Conservation (phyloP, 768 basidiomycete genomes). For the Grammothele lineata region DNA sequence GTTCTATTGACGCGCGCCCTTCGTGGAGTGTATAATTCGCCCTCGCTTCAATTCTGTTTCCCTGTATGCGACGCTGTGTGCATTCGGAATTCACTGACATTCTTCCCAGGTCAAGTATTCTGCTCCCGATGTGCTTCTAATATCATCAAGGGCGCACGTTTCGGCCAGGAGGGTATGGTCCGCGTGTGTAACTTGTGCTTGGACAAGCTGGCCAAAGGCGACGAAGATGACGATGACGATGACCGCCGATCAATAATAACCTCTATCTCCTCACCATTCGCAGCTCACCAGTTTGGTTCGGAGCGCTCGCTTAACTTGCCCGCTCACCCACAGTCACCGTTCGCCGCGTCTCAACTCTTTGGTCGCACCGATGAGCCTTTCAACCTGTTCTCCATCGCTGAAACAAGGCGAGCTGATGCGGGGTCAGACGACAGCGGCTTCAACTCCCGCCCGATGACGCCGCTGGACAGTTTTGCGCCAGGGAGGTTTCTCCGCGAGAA, state of each 20-base stretch:
- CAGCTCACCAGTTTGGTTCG: slow-evolving; percentile 64
- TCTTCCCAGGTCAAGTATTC: slow-evolving; percentile 80
- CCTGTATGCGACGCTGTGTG: no score
- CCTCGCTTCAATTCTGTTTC: no score
- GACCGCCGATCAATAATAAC: slow-evolving; percentile 80
- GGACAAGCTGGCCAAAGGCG: slow-evolving; percentile 85
- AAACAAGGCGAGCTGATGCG: slow-evolving; percentile 54
- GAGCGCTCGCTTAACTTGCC: slow-evolving; percentile 35
- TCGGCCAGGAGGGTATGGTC: slow-evolving; percentile 93
- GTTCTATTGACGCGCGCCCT: no score
- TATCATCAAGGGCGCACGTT: slow-evolving; percentile 89
- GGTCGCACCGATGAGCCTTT: slow-evolving; percentile 74
- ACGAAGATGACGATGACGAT: slow-evolving; percentile 82
- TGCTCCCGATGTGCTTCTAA: slow-evolving; percentile 97
- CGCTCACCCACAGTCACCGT: slow-evolving; percentile 79
- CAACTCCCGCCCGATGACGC: slow-evolving; percentile 49
- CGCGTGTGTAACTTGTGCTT: slow-evolving; percentile 94
- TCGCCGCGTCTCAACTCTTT: slow-evolving; percentile 82
- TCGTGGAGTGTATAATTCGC: no score
- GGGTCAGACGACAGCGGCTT: slow-evolving; percentile 52
- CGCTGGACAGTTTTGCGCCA: slow-evolving; percentile 45
- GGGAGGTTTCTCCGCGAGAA: slow-evolving; percentile 33
- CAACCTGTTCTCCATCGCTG: slow-evolving; percentile 79
- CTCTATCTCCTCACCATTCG: slow-evolving; percentile 62
- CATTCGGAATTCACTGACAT: background rate